phyloP scores from a whole-genome alignment of 106 monocot genomes.

The Gastrodia elata region DNA sequence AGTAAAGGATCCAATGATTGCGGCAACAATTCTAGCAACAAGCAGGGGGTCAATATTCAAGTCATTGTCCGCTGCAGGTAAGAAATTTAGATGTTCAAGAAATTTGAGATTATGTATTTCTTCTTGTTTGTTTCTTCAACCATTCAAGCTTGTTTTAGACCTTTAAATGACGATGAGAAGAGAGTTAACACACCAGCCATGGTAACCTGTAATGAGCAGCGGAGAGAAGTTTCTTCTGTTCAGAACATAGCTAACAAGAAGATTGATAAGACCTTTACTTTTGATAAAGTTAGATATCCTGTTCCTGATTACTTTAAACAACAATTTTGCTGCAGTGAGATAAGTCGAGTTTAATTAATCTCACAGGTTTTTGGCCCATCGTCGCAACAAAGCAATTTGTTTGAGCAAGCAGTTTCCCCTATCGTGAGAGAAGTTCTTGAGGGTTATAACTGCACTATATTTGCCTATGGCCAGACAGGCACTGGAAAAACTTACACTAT shows the following conservation, averaged over 20 bases:
- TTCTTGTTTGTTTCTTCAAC: background rate
- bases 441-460: constrained; percentile 18
- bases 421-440: constrained; percentile 43
- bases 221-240: constrained; percentile 46
- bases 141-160: constrained; percentile 21
- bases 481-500: constrained; percentile 29
- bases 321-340: background rate
- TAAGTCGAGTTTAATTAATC: background rate
- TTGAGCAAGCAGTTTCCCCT: constrained; percentile 35
- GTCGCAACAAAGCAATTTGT: constrained; percentile 52
- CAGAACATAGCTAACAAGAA: constrained; percentile 53
- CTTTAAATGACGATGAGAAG: constrained; percentile 44
- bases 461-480: constrained; percentile 19
- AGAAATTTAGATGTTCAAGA: background rate
- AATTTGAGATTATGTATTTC: background rate
- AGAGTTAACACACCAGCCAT: constrained; percentile 35
- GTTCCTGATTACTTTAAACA: background rate
- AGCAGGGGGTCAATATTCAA: constrained; percentile 51
- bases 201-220: constrained; percentile 45
- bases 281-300: constrained; percentile 35
- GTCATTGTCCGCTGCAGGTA: constrained; percentile 59
- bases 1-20: constrained; percentile 12
- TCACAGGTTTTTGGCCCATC: constrained; percentile 47
- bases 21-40: constrained; percentile 16
- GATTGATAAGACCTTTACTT: constrained; percentile 31